Evolutionary conservation across 2,329 filamentous ascomycete species (phyloP).

Genomic region (Claviceps arundinis): DNA sequence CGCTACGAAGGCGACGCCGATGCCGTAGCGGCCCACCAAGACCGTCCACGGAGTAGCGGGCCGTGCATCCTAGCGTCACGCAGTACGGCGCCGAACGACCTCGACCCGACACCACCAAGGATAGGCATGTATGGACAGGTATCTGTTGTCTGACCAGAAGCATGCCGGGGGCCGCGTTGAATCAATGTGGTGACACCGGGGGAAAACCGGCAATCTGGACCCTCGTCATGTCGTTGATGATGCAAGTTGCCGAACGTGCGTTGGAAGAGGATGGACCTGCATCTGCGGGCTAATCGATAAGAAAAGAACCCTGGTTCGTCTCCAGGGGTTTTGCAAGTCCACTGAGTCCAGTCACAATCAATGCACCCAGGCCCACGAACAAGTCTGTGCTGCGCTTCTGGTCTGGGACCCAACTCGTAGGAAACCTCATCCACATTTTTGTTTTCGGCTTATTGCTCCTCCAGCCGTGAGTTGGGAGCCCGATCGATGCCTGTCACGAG

Average conservation of each 20-base stretch:
- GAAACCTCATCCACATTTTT: neutral
- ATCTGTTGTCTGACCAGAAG: too few relatives aligned
- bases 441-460: neutral
- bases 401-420: neutral
- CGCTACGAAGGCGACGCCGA: too few relatives aligned
- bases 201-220: too few relatives aligned
- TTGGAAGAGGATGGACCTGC: neutral
- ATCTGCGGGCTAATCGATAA: constrained; percentile 2
- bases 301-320: constrained; percentile 2
- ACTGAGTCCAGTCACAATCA: too few relatives aligned
- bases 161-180: too few relatives aligned
- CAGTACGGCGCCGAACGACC: too few relatives aligned
- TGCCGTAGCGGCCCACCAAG: neutral
- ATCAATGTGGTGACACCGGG: too few relatives aligned
- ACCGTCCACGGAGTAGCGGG: neutral
- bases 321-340: constrained; percentile 4
- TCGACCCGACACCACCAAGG: too few relatives aligned
- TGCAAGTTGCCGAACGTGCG: neutral
- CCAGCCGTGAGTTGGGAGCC: neutral
- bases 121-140: neutral
- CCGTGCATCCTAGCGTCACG: neutral
- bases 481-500: neutral
- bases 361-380: neutral
- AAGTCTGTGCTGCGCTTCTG: neutral
- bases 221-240: neutral